Evolutionary conservation across 2,329 filamentous ascomycete species (phyloP).

Genomic region (Sporothrix euskadiensis): DNA sequence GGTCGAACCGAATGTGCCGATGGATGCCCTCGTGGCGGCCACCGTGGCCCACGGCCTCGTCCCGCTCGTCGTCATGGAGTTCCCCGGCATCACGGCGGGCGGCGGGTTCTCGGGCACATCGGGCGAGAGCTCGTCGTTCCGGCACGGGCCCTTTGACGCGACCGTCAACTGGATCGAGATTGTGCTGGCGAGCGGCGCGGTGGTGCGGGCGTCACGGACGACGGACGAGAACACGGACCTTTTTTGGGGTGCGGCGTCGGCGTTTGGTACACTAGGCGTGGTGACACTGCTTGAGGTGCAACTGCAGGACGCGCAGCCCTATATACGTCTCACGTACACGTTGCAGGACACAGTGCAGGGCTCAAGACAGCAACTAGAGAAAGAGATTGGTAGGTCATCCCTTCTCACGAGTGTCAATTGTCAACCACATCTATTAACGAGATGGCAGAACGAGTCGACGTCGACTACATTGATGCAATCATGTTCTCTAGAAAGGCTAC

Average conservation of each 20-base stretch:
- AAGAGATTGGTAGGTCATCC: constrained; percentile 33
- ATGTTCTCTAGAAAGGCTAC: constrained; percentile 58
- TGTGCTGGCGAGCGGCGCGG: constrained; percentile 58
- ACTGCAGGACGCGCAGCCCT: constrained; percentile 54
- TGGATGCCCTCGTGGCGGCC: constrained; percentile 63
- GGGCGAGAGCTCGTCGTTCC: constrained; percentile 67
- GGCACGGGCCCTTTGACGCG: constrained; percentile 65
- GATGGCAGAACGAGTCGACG: neutral
- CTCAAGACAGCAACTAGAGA: constrained; percentile 47
- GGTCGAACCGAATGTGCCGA: constrained; percentile 69
- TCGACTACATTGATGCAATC: constrained; percentile 70
- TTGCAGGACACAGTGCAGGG: constrained; percentile 46
- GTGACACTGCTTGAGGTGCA: constrained; percentile 61
- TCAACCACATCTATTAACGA: neutral
- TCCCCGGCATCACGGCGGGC: constrained; percentile 68
- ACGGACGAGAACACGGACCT: constrained; percentile 51
- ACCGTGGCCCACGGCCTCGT: constrained; percentile 58
- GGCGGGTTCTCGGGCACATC: constrained; percentile 67
- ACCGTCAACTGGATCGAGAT: constrained; percentile 65
- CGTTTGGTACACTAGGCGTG: constrained; percentile 62
- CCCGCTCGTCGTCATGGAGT: constrained; percentile 69
- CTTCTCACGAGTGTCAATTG: neutral
- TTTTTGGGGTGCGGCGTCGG: constrained; percentile 60
- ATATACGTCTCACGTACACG: constrained; percentile 58
- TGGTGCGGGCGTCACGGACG: constrained; percentile 49